These are phyloP conservation scores for Takakia lepidozioides DNA, from an alignment of 225 moss, liverwort and hornwort genomes.

Conservation along the genomic window DNA sequence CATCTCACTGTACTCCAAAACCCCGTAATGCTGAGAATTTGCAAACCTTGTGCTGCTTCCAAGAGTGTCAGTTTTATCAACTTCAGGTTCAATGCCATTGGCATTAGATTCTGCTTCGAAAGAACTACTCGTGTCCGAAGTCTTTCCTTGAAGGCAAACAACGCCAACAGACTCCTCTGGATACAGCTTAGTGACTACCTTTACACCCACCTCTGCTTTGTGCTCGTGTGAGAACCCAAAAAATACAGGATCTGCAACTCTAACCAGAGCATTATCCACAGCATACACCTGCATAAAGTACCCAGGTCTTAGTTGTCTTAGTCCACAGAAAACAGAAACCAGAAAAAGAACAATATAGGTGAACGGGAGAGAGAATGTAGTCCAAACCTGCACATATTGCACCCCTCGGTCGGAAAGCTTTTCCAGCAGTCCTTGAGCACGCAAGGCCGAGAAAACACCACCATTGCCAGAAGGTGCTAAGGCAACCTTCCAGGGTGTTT, in stretches of 20 bases:
- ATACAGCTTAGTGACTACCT: conserved; percentile 65
- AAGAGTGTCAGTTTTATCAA: not conserved
- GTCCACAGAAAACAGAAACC: not conserved
- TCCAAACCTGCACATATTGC: conserved; percentile 75
- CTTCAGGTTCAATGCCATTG: conserved; percentile 1
- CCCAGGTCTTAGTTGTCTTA: not conserved
- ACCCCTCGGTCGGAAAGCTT: conserved; percentile 56
- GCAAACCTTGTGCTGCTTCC: not conserved
- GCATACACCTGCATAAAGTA: conserved; percentile 65
- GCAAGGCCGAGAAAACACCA: conserved; percentile 62
- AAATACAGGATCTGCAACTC: conserved; percentile 94
- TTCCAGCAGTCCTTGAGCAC: conserved; percentile 41
- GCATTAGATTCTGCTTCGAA: too few relatives aligned
- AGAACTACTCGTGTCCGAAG: not conserved
- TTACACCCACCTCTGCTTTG: conserved; percentile 85
- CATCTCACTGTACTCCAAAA: conserved; percentile 82
- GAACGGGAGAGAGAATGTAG: not conserved
- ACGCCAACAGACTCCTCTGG: conserved; percentile 82
- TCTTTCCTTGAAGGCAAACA: conserved; percentile 39
- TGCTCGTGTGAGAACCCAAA: conserved; percentile 59
- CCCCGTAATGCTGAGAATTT: conserved; percentile 29
- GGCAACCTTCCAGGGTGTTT: conserved; percentile 82
- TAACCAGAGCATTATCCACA: conserved; percentile 80
- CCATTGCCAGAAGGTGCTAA: conserved; percentile 93
- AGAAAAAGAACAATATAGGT: not conserved